Base-by-base conservation (phyloP, 2,329 filamentous ascomycete genomes). In the Fusarium irregulare region DNA sequence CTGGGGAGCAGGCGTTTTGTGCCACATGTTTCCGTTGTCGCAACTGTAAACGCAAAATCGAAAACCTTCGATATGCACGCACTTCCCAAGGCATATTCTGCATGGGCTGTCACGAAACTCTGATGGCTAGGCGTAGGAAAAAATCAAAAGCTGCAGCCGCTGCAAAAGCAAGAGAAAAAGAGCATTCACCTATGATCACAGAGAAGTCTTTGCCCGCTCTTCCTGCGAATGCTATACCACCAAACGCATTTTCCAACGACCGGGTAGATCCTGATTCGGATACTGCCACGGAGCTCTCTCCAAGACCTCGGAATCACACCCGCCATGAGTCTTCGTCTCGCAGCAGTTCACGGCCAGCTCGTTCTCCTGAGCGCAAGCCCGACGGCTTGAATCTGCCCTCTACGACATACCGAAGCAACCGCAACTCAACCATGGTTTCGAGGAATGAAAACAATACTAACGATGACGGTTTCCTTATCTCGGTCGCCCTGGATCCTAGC, bases 21-120 rank as follows among this genome's bases (percentile, higher is more conserved):
- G 94, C 94, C 45, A 95, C 93, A 60, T 99, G 96, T 83, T 99
- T 99, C 83, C 89, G 94, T 76, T 99, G 96, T 83, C 89, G 96
- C 75, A 99, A 98, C 80, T 99, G 96, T 86, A 99, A 98, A 85
- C 90, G 93, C 79, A 98, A 98, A 84, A 99, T 99, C 66, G 96
- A 99, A 81, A 99, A 99, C 79, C 86, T 99, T 70, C 91, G 95
- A 79, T 99, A 98, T 88, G 96, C 96, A 57, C 90, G 96, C 77
- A 99, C 96, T 2, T 98, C 95, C 10, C 96, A 98, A 81, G 96
- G 96, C 65, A 99, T 99, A 75, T 98, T 99, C 79, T 99, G 96
- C 83, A 99, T 99, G 96, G 94, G 91, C 77, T 99, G 96, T 79
- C 96, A 99, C 78, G 96, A 99, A 81, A 96, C 93, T 28, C 83